Percentiles rank a stretch among this genome's conserved stretches.
Evolutionary conservation across 805 yeast species (phyloP).

Genomic region (Metschnikowia drakensbergensis): DNA sequence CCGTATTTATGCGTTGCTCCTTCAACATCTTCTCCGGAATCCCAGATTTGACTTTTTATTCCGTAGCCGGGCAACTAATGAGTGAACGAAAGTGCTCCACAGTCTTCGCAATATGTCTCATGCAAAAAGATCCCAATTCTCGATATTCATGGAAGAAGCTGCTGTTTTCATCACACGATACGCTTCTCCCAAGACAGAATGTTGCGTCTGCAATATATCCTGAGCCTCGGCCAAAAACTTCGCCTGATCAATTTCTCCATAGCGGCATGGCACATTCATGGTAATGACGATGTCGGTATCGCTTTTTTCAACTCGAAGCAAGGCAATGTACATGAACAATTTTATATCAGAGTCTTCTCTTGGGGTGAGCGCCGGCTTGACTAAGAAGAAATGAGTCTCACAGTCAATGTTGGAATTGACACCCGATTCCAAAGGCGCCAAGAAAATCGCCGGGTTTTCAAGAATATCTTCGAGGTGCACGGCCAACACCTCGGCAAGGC

Average conservation of each 20-base stretch:
- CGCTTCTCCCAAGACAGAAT: conserved; percentile 12
- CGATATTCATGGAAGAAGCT: conserved; percentile 33
- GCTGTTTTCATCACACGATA: conserved; percentile 25
- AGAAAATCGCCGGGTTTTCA: conserved; percentile 20
- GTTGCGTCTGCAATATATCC: not conserved
- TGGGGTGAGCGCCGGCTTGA: conserved; percentile 17
- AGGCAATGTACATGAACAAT: conserved; percentile 50
- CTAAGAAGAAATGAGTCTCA: conserved; percentile 16
- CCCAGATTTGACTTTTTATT: too few species aligned
- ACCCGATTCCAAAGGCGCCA: conserved; percentile 18
- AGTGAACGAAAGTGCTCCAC: not conserved
- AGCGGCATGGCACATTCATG: conserved; percentile 49
- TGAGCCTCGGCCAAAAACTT: conserved; percentile 11
- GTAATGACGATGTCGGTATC: conserved; percentile 61
- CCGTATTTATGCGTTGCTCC: too few species aligned
- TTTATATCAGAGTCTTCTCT: conserved; percentile 13
- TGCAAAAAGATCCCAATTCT: conserved; percentile 36
- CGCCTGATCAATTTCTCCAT: conserved; percentile 10
- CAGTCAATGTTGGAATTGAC: conserved; percentile 8
- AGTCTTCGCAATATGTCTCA: not conserved
- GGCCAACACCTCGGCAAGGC: conserved; percentile 41
- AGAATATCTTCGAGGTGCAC: conserved; percentile 56
- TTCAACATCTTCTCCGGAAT: too few species aligned
- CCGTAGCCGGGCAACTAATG: too few species aligned
- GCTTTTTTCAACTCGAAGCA: conserved; percentile 49